Evolutionary conservation across 2,329 filamentous ascomycete genomes (phyloP), one percentile per base, ranked within the genome.

Genomic region (Cytospora mali): DNA sequence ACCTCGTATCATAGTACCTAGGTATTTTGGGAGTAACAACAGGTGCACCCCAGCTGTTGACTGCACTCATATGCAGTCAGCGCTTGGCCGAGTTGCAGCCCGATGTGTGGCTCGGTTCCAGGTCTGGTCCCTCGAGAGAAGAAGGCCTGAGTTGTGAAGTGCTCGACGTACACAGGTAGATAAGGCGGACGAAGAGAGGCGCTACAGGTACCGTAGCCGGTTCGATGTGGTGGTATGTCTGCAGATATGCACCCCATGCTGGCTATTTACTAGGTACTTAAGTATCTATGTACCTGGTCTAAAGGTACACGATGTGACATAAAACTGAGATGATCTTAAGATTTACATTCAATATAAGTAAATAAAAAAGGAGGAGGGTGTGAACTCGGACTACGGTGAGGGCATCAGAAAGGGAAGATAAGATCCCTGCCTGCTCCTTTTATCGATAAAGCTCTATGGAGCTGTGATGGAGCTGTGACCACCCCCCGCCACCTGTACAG

Each of bases 381-480:
- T 7, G 31, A 6, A 9, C 6, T 33, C 3, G 33, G 33, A 16
- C 6, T 13, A 35, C 13, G 33, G 14, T n/a, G 35, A 39, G 14
- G 35, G n/a, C 35, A 39, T 39, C 16, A 14, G 18, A 25, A 27
- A 29, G 56, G n/a, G 11, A 33, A 35, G 14, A 18, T 18, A 39
- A 39, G 35, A 39, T 39, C 58, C 58, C 52, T 48, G 58, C 58
- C 46, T 42, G 35, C 58, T 60, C 50, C 50, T 54, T 23, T 49
- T 60, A 60, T 60, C 58, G 50, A 60, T 60, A 54, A 54, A 60
- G 33, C 58, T 60, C 50, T 50, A 33, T 42, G 58, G n/a, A 46
- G 42, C 42, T 23, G 42, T 50, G 58, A 33, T 42, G 58, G n/a
- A 46, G 42, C 42, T 23, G 42, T 46, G 42, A 46, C 42, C 42